Conservation (phyloP, 257 asterid species). For the Euphrasia confusa region DNA sequence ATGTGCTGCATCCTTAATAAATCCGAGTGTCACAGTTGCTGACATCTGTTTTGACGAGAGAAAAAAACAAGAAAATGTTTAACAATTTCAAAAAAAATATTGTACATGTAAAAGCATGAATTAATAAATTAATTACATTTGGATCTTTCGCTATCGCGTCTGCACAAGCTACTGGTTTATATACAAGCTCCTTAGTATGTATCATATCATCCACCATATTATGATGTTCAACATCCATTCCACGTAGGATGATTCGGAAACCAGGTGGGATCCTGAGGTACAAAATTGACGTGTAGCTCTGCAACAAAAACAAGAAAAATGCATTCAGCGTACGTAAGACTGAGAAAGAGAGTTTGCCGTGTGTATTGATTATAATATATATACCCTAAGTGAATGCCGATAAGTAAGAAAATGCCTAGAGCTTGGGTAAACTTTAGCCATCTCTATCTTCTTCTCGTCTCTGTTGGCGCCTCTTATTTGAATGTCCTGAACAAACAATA, state of each 20-base stretch:
- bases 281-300: conserved; percentile 76
- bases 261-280: conserved; percentile 50
- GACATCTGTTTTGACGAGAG: conserved; percentile 30
- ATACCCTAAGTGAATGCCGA: conserved; percentile 76
- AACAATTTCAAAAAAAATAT: not conserved
- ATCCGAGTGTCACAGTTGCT: conserved; percentile 58
- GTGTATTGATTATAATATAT: not conserved
- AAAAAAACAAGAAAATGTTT: not conserved
- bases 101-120: not conserved
- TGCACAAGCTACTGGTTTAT: conserved; percentile 44
- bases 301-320: conserved; percentile 18
- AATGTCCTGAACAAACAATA: conserved; percentile 45
- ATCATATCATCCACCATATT: conserved; percentile 47
- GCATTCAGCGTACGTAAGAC: not conserved
- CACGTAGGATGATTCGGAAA: conserved; percentile 58
- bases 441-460: conserved; percentile 60
- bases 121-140: conserved; percentile 32
- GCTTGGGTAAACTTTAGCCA: conserved; percentile 50
- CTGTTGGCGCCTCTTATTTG: conserved; percentile 57
- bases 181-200: conserved; percentile 25
- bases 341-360: not conserved
- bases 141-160: conserved; percentile 34
- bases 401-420: conserved; percentile 63
- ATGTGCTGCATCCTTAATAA: conserved; percentile 59
- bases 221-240: conserved; percentile 56